Conservation (phyloP, 148 eudicot species). For the Nepenthes gracilis region DNA sequence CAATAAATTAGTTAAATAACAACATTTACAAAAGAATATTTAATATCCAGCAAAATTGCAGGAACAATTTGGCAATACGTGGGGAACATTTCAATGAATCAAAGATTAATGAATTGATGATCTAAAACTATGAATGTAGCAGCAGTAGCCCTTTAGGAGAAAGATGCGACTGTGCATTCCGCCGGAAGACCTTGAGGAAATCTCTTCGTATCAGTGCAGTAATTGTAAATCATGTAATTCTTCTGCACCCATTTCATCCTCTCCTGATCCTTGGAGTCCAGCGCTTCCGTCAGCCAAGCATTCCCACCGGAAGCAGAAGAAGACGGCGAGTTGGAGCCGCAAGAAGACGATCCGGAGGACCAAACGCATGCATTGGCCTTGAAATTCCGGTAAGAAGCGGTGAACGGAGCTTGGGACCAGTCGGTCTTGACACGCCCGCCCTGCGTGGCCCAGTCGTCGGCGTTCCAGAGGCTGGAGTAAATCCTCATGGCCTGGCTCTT, state of each 20-base stretch:
- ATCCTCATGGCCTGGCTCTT: constrained; percentile 16
- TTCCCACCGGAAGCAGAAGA: not conserved
- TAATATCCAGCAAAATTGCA: no score
- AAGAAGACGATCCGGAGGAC: constrained; percentile 1
- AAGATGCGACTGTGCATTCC: not conserved
- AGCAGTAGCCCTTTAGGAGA: no score
- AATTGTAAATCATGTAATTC: constrained; percentile 6
- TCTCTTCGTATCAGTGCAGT: not conserved
- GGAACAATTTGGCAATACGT: no score
- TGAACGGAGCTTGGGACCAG: constrained; percentile 15
- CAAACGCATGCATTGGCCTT: constrained; percentile 13
- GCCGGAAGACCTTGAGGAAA: constrained; percentile 2
- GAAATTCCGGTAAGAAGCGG: constrained; percentile 14
- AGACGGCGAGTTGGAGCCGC: not conserved
- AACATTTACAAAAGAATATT: no score
- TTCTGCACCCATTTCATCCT: constrained; percentile 2
- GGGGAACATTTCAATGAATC: no score
- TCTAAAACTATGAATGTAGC: no score
- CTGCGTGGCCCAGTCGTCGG: constrained; percentile 21
- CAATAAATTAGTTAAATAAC: no score
- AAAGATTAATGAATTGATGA: no score
- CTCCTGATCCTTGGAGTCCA: not conserved
- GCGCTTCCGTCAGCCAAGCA: not conserved
- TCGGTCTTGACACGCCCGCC: constrained; percentile 17
- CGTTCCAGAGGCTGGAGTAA: constrained; percentile 22